Conservation (phyloP, 192 early-diverging fungal species). For the Dissophora globulifera region DNA sequence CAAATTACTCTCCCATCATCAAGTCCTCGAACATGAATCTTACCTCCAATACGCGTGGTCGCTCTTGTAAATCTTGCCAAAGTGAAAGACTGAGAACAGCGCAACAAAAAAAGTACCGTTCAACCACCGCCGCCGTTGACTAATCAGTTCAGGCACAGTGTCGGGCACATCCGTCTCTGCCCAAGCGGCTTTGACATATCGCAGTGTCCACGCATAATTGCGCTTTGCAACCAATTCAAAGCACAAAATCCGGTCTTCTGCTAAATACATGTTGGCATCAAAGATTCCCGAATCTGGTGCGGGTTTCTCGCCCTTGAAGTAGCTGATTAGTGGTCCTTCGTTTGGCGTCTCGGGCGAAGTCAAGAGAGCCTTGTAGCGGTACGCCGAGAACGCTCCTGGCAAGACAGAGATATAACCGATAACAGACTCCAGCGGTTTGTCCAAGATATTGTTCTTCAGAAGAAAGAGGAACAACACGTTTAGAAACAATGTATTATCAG, state of each 20-base stretch:
- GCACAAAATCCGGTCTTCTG: conserved; percentile 82
- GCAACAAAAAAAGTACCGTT: conserved; percentile 85
- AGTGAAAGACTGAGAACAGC: conserved; percentile 74
- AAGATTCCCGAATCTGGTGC: conserved; percentile 70
- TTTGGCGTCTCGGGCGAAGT: conserved; percentile 60
- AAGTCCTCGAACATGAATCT: too few species aligned
- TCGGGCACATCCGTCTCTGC: conserved; percentile 87
- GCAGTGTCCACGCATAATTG: conserved; percentile 71
- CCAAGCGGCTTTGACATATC: conserved; percentile 76
- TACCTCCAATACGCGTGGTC: conserved; percentile 68
- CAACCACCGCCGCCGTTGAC: conserved; percentile 85
- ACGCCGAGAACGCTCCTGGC: conserved; percentile 86
- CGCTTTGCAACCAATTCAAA: conserved; percentile 82
- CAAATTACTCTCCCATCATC: too few species aligned
- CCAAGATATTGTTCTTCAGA: conserved; percentile 71
- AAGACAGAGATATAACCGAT: conserved; percentile 89
- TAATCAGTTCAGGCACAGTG: conserved; percentile 76
- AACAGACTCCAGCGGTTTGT: conserved; percentile 82
- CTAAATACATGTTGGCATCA: conserved; percentile 74
- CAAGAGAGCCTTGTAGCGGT: conserved; percentile 77
- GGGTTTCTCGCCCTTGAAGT: conserved; percentile 81
- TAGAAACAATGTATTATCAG: neutral
- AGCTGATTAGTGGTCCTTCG: conserved; percentile 73
- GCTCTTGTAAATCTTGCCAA: conserved; percentile 70
- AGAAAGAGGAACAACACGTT: neutral